A percentile compares a stretch with the other conserved stretches of the same genome.
Evolutionary conservation across 139 green algal genomes (phyloP).

Genomic region (Prasinococcaceae sp.): DNA sequence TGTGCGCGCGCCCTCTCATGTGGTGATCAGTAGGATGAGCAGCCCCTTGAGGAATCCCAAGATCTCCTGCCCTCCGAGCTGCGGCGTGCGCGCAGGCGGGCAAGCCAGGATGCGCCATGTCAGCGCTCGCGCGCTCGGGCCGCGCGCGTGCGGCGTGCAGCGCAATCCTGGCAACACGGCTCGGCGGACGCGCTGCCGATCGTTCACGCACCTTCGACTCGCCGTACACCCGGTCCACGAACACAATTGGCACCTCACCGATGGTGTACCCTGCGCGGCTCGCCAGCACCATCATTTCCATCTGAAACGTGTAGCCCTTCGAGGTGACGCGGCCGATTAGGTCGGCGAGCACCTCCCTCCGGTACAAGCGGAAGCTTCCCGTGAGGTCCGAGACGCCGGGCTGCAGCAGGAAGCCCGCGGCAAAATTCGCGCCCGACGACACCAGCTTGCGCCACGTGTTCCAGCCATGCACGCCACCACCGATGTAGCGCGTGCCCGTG

Average conservation of each 20-base stretch:
- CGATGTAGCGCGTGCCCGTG: constrained; percentile 66
- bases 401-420: constrained; percentile 62
- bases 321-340: constrained; percentile 25
- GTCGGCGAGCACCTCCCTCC: constrained; percentile 26
- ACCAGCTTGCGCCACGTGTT: constrained; percentile 72
- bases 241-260: constrained; percentile 85
- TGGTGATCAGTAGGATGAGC: constrained; percentile 61
- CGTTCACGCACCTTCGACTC: too few relatives aligned
- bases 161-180: too few relatives aligned
- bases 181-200: too few relatives aligned
- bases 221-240: constrained; percentile 93
- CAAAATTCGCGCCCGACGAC: constrained; percentile 74
- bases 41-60: constrained; percentile 70
- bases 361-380: constrained; percentile 81
- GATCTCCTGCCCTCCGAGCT: constrained; percentile 74
- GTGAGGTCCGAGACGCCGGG: constrained; percentile 74
- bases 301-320: constrained; percentile 65
- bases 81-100: too few relatives aligned
- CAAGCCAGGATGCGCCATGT: too few relatives aligned
- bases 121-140: too few relatives aligned
- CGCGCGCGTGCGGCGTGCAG: too few relatives aligned
- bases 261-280: constrained; percentile 35
- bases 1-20: too few relatives aligned
- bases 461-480: constrained; percentile 78
- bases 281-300: constrained; percentile 90